These are phyloP conservation scores for Parasitella parasitica DNA, from an alignment of 371 early-diverging fungal genomes.

Conservation along the genomic window DNA sequence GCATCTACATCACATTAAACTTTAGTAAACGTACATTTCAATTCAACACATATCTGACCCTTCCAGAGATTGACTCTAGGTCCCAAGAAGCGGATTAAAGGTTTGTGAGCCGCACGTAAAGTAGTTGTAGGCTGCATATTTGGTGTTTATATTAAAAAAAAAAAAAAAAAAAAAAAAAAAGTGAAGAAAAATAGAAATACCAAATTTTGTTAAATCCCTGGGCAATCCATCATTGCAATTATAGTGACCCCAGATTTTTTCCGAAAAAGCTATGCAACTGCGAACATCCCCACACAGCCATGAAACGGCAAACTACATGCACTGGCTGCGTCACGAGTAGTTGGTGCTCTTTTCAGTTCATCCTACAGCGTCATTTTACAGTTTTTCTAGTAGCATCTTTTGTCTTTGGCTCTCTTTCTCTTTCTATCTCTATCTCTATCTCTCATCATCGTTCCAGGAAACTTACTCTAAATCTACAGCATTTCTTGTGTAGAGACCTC, in stretches of 20 bases:
- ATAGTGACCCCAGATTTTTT: constrained; percentile 1
- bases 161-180: not conserved
- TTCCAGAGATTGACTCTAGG: constrained; percentile 49
- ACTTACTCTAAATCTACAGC: no score
- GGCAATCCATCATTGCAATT: not conserved
- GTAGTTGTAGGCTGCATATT: constrained; percentile 42
- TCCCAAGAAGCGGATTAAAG: constrained; percentile 51
- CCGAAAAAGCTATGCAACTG: not conserved
- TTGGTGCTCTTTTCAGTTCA: no score
- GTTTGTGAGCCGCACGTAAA: constrained; percentile 48
- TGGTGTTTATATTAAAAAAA: not conserved
- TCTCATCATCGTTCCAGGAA: no score
- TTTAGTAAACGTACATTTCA: not conserved
- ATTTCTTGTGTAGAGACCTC: not conserved
- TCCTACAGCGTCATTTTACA: no score
- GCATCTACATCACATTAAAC: constrained; percentile 20
- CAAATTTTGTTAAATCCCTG: not conserved
- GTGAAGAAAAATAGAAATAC: not conserved
- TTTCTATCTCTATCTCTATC: constrained; percentile 15
- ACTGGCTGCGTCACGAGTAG: not conserved
- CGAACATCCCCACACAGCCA: no score
- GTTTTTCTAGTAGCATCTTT: no score
- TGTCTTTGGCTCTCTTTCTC: not conserved
- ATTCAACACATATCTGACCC: constrained; percentile 30
- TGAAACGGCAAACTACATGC: not conserved